Conservation (phyloP, 805 yeast genomes). For the Candida sakaeoensis region DNA sequence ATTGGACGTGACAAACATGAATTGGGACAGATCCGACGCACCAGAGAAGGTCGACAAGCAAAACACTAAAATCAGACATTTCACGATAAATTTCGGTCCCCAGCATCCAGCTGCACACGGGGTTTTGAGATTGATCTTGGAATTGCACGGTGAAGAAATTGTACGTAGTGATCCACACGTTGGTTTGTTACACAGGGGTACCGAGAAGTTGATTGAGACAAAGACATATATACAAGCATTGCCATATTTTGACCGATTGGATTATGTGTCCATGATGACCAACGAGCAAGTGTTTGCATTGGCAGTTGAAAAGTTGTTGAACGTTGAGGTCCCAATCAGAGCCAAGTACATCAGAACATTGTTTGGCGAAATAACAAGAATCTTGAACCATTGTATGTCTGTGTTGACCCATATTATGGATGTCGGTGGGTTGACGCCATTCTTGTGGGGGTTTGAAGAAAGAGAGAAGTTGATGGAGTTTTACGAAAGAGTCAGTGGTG, state of each 20-base stretch:
- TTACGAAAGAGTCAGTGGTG: conserved; percentile 87
- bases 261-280: conserved; percentile 85
- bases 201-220: conserved; percentile 82
- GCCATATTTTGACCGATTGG: conserved; percentile 85
- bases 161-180: conserved; percentile 86
- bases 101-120: conserved; percentile 97
- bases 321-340: conserved; percentile 80
- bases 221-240: conserved; percentile 85
- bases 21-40: conserved; percentile 42
- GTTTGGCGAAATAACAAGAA: conserved; percentile 83
- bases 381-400: conserved; percentile 82
- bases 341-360: conserved; percentile 81
- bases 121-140: conserved; percentile 79
- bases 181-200: conserved; percentile 83
- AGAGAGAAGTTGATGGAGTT: conserved; percentile 91
- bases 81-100: conserved; percentile 88
- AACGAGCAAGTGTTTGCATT: conserved; percentile 81
- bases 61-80: conserved; percentile 68
- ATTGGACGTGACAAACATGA: conserved; percentile 44
- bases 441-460: conserved; percentile 92
- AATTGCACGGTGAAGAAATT: conserved; percentile 85
- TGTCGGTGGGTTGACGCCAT: conserved; percentile 91
- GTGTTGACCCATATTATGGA: conserved; percentile 88
- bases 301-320: conserved; percentile 80
- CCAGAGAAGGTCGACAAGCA: conserved; percentile 40